A percentile compares a stretch with the other conserved stretches of the same genome.
Conservation (phyloP, 2,329 filamentous ascomycete genomes). For the Neonectria neomacrospora region DNA sequence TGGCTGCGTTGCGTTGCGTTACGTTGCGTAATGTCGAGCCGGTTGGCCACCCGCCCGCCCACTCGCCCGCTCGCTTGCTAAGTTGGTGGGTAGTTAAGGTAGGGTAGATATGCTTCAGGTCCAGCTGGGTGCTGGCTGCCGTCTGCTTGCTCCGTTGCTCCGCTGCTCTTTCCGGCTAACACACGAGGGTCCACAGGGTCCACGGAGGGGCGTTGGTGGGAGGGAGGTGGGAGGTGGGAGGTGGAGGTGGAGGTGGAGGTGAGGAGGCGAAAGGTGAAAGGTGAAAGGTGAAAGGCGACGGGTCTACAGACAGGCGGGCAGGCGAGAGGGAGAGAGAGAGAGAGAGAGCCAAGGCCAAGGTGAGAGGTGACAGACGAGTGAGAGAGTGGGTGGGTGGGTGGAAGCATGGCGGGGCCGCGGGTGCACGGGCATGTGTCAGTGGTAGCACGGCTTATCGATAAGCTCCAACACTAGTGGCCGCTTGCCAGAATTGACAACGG, state of each 20-base stretch:
- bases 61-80: background rate
- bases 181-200: conserved; percentile 13
- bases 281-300: conserved; percentile 9
- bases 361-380: conserved; percentile 19
- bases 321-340: background rate
- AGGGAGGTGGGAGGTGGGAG: conserved; percentile 2
- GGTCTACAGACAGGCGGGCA: conserved; percentile 1
- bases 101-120: background rate
- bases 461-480: background rate
- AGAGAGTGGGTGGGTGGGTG: background rate
- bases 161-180: conserved; percentile 6
- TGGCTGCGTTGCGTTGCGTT: conserved; percentile 17
- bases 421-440: conserved; percentile 13
- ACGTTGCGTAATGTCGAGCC: conserved; percentile 18
- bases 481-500: conserved; percentile 3
- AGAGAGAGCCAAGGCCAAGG: conserved; percentile 3
- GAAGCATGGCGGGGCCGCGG: conserved; percentile 19
- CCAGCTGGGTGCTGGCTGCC: background rate
- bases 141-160: conserved; percentile 7
- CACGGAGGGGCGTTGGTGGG: conserved; percentile 9
- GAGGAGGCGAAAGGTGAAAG: conserved; percentile 5
- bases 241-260: too few species aligned
- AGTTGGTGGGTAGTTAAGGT: too few species aligned
- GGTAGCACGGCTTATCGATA: conserved; percentile 19
- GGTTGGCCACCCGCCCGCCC: conserved; percentile 9